phyloP scores from a whole-genome alignment of 352 stramenopile species.

The Detonula confervacea region DNA sequence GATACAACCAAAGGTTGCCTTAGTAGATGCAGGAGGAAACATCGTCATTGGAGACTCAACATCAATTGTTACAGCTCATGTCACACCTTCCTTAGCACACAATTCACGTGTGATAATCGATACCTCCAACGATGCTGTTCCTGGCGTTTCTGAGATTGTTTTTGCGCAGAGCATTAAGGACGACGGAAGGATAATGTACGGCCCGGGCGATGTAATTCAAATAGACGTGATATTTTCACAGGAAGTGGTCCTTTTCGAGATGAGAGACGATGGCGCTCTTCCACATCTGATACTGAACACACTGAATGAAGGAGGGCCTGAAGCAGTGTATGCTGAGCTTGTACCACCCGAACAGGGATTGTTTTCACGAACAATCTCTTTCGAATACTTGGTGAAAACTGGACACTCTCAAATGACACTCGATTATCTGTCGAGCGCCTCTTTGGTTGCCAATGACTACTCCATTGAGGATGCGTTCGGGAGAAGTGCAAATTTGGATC shows the following conservation, averaged over 20 bases:
- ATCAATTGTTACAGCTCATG: constrained; percentile 47
- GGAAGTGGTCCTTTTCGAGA: constrained; percentile 47
- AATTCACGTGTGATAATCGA: constrained; percentile 59
- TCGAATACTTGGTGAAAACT: constrained; percentile 52
- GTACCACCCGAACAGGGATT: constrained; percentile 12
- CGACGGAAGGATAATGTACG: constrained; percentile 46
- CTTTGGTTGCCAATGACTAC: constrained; percentile 51
- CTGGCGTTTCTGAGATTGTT: constrained; percentile 35
- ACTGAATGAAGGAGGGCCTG: constrained; percentile 17
- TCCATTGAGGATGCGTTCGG: constrained; percentile 64
- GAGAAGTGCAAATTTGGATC: constrained; percentile 39
- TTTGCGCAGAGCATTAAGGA: constrained; percentile 45
- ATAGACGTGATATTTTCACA: constrained; percentile 60
- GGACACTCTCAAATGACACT: constrained; percentile 46
- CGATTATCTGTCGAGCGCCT: constrained; percentile 45
- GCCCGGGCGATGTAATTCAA: constrained; percentile 55
- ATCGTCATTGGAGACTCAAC: constrained; percentile 52
- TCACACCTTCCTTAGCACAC: constrained; percentile 56
- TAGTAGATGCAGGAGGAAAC: constrained; percentile 69
- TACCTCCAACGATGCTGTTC: constrained; percentile 53
- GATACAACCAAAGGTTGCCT: constrained; percentile 61
- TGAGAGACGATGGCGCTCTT: constrained; percentile 26
- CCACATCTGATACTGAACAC: constrained; percentile 53
- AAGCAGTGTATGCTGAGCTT: constrained; percentile 45
- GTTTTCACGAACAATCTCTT: constrained; percentile 38